phyloP scores from a whole-genome alignment of 208 protist genomes.

The Herpetomonas samuelpessoai region DNA sequence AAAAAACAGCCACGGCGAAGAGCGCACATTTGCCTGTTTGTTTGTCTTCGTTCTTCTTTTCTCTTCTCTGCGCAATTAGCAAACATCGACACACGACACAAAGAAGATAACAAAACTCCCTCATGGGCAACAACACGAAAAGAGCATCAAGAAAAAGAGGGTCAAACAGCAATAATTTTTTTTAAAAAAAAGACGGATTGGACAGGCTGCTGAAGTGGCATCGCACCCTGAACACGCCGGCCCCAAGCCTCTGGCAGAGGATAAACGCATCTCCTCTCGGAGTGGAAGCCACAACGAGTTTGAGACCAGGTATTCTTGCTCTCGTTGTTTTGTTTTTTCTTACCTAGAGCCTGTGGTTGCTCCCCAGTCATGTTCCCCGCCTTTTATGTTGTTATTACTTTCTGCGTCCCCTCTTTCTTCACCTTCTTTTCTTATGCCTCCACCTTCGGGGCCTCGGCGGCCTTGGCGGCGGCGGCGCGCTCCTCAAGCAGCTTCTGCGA shows the following conservation, averaged over 20 bases:
- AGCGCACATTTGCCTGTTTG: slow-evolving; percentile 1
- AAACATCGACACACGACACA: slow-evolving; percentile 8
- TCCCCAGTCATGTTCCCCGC: too few species aligned
- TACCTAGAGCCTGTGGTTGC: too few species aligned
- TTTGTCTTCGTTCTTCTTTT: slow-evolving; percentile 10
- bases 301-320: too few species aligned
- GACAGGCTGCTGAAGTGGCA: too few species aligned
- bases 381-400: too few species aligned
- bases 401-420: too few species aligned
- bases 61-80: not conserved
- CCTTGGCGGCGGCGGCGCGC: slow-evolving; percentile 51
- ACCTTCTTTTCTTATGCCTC: slow-evolving; percentile 20
- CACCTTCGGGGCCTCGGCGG: slow-evolving; percentile 22
- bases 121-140: not conserved
- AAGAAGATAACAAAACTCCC: slow-evolving; percentile 6
- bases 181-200: too few species aligned
- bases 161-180: not conserved
- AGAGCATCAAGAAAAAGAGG: not conserved
- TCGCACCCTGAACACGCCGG: too few species aligned
- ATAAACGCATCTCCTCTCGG: too few species aligned
- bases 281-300: too few species aligned
- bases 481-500: slow-evolving; percentile 80
- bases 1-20: slow-evolving; percentile 4
- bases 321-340: too few species aligned
- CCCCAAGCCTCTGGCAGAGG: too few species aligned